Conservation (phyloP, 2,329 filamentous ascomycete species). For the Fusarium miscanthi region DNA sequence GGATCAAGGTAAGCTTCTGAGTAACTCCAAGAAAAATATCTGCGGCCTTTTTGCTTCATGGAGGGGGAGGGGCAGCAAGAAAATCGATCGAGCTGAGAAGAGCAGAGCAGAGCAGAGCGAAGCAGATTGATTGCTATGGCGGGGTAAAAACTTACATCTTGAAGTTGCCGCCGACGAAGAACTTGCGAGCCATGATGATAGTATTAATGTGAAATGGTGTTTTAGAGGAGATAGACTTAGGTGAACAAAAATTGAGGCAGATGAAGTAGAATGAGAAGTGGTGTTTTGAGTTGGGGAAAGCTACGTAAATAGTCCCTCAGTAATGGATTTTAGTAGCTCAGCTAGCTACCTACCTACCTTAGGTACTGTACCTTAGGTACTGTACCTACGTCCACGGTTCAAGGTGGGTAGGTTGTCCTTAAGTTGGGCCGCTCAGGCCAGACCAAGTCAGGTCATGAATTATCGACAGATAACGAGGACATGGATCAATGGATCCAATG, state of each 20-base stretch:
- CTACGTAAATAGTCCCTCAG: conserved; percentile 26
- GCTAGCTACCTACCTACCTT: neutral
- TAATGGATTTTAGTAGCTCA: conserved; percentile 14
- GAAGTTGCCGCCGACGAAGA: conserved; percentile 99
- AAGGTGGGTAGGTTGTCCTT: conserved; percentile 6
- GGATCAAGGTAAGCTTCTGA: conserved; percentile 21
- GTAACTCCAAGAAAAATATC: conserved; percentile 12
- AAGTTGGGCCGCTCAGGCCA: conserved; percentile 35
- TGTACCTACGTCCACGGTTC: neutral
- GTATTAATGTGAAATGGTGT: conserved; percentile 37
- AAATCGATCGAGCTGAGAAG: conserved; percentile 6
- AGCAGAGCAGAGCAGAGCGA: conserved; percentile 15
- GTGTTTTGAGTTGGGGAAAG: conserved; percentile 21
- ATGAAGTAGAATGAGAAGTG: conserved; percentile 11
- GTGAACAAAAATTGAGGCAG: conserved; percentile 14
- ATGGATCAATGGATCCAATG: conserved; percentile 18
- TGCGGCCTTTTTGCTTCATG: conserved; percentile 47
- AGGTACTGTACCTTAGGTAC: too few relatives aligned
- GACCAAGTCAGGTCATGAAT: conserved; percentile 39
- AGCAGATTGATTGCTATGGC: conserved; percentile 27
- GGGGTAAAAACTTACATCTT: conserved; percentile 80
- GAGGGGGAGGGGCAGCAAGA: conserved; percentile 28
- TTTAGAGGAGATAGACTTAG: neutral
- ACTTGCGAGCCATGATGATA: conserved; percentile 88
- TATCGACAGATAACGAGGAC: conserved; percentile 26